These are phyloP conservation scores for Hanseniaspora meyeri DNA, from an alignment of 805 yeast genomes.

Conservation along the genomic window DNA sequence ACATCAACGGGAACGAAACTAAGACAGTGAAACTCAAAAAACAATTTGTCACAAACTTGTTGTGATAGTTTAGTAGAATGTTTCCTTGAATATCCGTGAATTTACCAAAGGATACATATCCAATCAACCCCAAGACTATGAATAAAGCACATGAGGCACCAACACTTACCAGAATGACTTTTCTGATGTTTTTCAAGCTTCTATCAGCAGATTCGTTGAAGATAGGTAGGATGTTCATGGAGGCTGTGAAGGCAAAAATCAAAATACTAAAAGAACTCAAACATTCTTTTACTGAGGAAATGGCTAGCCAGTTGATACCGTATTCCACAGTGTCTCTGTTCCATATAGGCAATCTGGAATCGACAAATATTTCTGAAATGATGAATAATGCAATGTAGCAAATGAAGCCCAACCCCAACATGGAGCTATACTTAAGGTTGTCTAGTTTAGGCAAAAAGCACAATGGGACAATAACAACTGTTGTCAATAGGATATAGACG, in stretches of 20 bases:
- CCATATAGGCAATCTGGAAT: slow-evolving; percentile 19
- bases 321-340: slow-evolving; percentile 18
- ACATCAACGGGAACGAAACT: slow-evolving; percentile 66
- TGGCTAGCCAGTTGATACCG: slow-evolving; percentile 24
- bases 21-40: slow-evolving; percentile 65
- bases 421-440: slow-evolving; percentile 55
- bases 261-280: slow-evolving; percentile 60
- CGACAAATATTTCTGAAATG: slow-evolving; percentile 36
- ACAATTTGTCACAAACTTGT: slow-evolving; percentile 35
- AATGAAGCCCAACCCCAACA: slow-evolving; percentile 57
- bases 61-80: slow-evolving; percentile 55
- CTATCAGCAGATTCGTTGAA: slow-evolving; percentile 54
- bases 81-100: slow-evolving; percentile 45
- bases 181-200: slow-evolving; percentile 35
- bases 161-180: slow-evolving; percentile 38
- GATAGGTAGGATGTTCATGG: slow-evolving; percentile 68
- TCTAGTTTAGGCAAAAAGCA: slow-evolving; percentile 52
- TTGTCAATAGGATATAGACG: slow-evolving; percentile 35
- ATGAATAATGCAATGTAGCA: slow-evolving; percentile 49
- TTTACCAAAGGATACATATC: slow-evolving; percentile 62
- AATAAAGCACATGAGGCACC: slow-evolving; percentile 46
- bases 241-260: slow-evolving; percentile 71
- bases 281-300: slow-evolving; percentile 34
- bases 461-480: slow-evolving; percentile 48
- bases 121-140: slow-evolving; percentile 50